Evolutionary conservation across 1,284 basidiomycete genomes (phyloP), one percentile per base, ranked within the genome.

Genomic region (Ceratorhiza oryzae-sativae): DNA sequence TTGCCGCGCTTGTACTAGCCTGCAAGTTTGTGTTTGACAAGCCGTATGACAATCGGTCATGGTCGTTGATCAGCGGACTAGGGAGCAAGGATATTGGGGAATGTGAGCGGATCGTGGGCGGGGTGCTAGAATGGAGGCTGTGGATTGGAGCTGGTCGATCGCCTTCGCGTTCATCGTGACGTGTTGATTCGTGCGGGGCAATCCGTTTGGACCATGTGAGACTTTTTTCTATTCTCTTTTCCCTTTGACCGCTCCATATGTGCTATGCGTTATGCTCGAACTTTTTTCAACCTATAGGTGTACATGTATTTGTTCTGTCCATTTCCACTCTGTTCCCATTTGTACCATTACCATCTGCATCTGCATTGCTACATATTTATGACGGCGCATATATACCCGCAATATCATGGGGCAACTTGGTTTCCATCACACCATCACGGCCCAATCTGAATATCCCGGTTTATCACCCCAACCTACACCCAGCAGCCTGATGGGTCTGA

Each of bases 21-120:
- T 68, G 63, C 41, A 68, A 68, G 27, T 68, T 68, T 39, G 63
- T 68, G 27, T 68, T 68, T 68, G 63, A 68, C 51, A 68, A 68
- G 51, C 63, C 63, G 27, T 68, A 68, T 34, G 63, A 68, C 63
- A 68, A 68, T 25, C 63, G 63, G 49, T 68, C 63, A 45, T 68
- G 63, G 63, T 68, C 63, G 48, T 39, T 68, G 20, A 68, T 68
- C 12, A 68, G 63, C 51, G 63, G 63, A 15, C 46, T 68, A 6
- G 63, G 63, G 12, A 68, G 63, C 63, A 49, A 49, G 9, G 63
- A 68, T 27, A 68, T 68, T 56, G 63, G 63, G 18, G 63, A 68
- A 45, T 68, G 63, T 23, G 63, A 68, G 15, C 51, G 63, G 25
- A 25, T 68, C 32, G 63, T 68, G 23, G 63, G 63, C 13, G 63